These are phyloP conservation scores for Tuber calosporum DNA, from an alignment of 495 filamentous ascomycete genomes.

Conservation along the genomic window DNA sequence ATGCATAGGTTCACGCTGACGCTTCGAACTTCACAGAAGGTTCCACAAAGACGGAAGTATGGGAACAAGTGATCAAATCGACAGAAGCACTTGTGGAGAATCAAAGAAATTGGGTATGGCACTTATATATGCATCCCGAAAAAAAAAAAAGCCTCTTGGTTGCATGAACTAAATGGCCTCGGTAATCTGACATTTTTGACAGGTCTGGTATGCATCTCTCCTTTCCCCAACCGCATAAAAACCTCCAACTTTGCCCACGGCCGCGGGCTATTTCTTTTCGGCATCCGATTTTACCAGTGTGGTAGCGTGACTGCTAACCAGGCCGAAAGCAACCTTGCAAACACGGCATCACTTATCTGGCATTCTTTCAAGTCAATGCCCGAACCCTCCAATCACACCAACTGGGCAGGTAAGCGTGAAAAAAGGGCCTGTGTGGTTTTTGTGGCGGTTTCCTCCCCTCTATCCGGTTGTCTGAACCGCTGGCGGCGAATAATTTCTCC, in stretches of 20 bases:
- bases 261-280: neutral
- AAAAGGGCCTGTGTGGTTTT: conserved; percentile 5
- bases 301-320: neutral
- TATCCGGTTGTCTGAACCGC: neutral
- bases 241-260: neutral
- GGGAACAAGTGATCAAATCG: conserved; percentile 65
- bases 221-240: neutral
- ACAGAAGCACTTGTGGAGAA: conserved; percentile 63
- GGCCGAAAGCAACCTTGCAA: conserved; percentile 67
- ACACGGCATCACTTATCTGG: conserved; percentile 76
- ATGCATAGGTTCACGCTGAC: conserved; percentile 72
- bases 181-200: conserved; percentile 14
- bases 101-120: conserved; percentile 79
- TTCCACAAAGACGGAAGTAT: conserved; percentile 66
- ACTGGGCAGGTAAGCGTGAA: conserved; percentile 66
- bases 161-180: conserved; percentile 7
- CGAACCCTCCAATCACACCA: conserved; percentile 62
- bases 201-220: conserved; percentile 54
- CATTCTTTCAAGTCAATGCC: conserved; percentile 75
- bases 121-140: neutral
- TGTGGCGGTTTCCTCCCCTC: neutral
- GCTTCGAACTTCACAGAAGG: conserved; percentile 63
- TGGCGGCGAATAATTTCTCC: neutral
- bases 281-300: neutral
- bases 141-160: conserved; percentile 9